These are phyloP conservation scores for Beauveria bassiana DNA, from an alignment of 2,329 filamentous ascomycete genomes.

Conservation along the genomic window DNA sequence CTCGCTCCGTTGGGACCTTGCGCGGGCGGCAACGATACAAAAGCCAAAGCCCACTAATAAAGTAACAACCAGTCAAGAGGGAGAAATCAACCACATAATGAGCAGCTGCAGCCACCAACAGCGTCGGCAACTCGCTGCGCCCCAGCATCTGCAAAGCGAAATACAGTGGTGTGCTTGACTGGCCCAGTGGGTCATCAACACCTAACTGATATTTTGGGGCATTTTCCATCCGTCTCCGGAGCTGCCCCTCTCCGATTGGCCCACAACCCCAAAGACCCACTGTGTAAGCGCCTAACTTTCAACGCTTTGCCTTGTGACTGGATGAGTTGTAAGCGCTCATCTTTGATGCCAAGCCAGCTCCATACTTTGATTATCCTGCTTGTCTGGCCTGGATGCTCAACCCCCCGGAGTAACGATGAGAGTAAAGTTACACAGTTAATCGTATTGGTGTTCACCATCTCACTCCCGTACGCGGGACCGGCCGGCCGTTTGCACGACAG, in stretches of 20 bases:
- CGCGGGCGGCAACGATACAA: conserved; percentile 3
- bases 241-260: conserved; percentile 5
- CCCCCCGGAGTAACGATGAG: no score
- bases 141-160: not conserved
- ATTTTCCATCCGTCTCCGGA: not conserved
- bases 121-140: not conserved
- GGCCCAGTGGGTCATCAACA: not conserved
- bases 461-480: no score
- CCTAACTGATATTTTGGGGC: not conserved
- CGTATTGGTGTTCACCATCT: no score
- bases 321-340: conserved; percentile 10
- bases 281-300: conserved; percentile 10
- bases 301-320: conserved; percentile 5
- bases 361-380: not conserved
- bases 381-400: no score
- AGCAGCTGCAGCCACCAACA: not conserved
- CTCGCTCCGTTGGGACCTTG: not conserved
- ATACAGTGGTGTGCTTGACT: not conserved
- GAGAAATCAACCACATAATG: not conserved
- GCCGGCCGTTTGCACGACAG: no score
- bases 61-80: not conserved
- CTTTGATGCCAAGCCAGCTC: conserved; percentile 6
- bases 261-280: not conserved
- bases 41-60: not conserved
- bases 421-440: no score